Conservation (phyloP, 495 filamentous ascomycete species). For the Aspergillus olivimuriae region DNA sequence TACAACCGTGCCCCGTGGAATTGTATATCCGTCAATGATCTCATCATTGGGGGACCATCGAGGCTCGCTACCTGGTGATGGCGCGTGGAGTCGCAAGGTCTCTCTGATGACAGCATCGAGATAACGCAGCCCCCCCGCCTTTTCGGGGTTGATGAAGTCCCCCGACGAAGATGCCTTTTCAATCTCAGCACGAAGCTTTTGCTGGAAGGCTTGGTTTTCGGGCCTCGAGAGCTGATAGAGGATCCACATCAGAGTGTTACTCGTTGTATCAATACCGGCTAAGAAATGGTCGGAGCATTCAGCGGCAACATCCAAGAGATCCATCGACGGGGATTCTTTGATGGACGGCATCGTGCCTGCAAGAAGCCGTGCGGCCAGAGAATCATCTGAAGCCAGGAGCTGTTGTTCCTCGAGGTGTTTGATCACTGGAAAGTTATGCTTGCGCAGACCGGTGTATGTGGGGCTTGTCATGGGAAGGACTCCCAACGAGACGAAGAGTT, state of each 20-base stretch:
- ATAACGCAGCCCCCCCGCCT: conserved; percentile 53
- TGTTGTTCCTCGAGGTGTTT: conserved; percentile 8
- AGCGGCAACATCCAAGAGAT: conserved; percentile 20
- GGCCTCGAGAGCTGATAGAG: conserved; percentile 28
- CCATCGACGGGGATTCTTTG: background rate
- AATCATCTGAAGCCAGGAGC: conserved; percentile 1
- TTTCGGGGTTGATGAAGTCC: conserved; percentile 38
- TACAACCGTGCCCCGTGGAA: conserved; percentile 56
- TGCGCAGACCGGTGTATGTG: conserved; percentile 28
- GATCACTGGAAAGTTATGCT: conserved; percentile 13
- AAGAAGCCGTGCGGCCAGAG: conserved; percentile 1
- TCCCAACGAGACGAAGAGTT: conserved; percentile 11
- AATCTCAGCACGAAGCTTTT: conserved; percentile 19
- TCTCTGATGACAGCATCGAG: conserved; percentile 67
- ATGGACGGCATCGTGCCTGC: background rate
- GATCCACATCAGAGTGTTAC: conserved; percentile 26
- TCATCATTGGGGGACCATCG: conserved; percentile 24
- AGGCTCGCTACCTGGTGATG: conserved; percentile 63
- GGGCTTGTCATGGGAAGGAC: conserved; percentile 26
- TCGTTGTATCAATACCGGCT: conserved; percentile 26
- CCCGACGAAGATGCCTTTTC: background rate
- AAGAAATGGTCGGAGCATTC: conserved; percentile 26
- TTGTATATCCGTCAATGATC: conserved; percentile 26
- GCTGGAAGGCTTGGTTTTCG: conserved; percentile 18
- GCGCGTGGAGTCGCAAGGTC: conserved; percentile 59